phyloP scores from a whole-genome alignment of 2,329 filamentous ascomycete genomes.

The Phialemonium atrogriseum region DNA sequence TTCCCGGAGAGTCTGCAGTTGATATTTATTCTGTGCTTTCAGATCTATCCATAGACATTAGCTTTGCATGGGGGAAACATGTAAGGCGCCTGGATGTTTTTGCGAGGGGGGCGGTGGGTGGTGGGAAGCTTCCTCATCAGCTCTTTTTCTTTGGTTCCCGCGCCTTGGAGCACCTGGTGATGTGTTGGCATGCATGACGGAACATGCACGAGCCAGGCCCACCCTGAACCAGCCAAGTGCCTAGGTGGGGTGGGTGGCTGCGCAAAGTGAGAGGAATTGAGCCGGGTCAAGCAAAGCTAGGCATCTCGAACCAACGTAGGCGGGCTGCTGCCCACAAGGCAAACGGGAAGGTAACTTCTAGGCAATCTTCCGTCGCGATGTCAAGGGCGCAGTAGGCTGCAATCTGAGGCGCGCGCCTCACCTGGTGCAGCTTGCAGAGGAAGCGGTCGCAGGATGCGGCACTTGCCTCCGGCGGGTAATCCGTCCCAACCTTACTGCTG shows the following conservation, averaged over 20 bases:
- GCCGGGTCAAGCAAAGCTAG: not conserved
- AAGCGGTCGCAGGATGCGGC: too few relatives aligned
- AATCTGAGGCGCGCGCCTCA: too few relatives aligned
- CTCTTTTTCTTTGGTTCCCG: slow-evolving; percentile 26
- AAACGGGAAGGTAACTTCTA: too few relatives aligned
- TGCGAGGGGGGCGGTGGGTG: slow-evolving; percentile 16
- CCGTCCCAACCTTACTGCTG: too few relatives aligned
- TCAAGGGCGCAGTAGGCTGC: too few relatives aligned
- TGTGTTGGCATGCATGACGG: slow-evolving; percentile 53
- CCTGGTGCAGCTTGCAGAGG: too few relatives aligned
- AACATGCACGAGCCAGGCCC: slow-evolving; percentile 44
- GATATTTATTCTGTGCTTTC: slow-evolving; percentile 18
- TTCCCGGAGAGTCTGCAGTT: slow-evolving; percentile 22
- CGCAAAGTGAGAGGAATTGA: slow-evolving; percentile 10
- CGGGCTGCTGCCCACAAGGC: too few relatives aligned
- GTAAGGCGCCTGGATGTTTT: not conserved
- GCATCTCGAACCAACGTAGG: too few relatives aligned
- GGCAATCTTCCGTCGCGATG: too few relatives aligned
- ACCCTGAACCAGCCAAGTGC: slow-evolving; percentile 31
- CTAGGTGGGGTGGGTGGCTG: slow-evolving; percentile 14
- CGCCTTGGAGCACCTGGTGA: slow-evolving; percentile 38
- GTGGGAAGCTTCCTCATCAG: too few relatives aligned
- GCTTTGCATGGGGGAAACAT: slow-evolving; percentile 17
- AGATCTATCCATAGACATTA: slow-evolving; percentile 28
- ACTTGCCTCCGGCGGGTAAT: too few relatives aligned